Evolutionary conservation across 352 stramenopile genomes (phyloP), one percentile per base, ranked within the genome.

Genomic region (Globisporangium megalacanthum): DNA sequence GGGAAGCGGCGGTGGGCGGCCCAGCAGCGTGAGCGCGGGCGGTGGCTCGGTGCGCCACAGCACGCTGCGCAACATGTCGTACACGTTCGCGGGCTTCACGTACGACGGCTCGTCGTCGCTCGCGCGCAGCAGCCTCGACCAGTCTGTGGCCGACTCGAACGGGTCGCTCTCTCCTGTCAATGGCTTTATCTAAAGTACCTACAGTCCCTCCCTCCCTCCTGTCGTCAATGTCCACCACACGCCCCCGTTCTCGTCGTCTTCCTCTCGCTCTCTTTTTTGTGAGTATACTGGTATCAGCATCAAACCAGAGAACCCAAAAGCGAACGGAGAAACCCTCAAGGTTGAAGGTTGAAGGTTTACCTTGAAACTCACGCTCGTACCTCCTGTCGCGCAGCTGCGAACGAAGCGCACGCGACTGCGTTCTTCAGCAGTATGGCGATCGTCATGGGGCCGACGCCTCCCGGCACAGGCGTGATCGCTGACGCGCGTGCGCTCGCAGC

Each of bases 361-460:
- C 25, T 29, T 29, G 25, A 4, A 4, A 4, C 22, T 33, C 17
- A 19, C 29, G 15, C 6, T 37, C 42, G 8, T 39, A 37, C 4
- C 44, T 53, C 36, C n/a, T 22, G 29, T 25, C 52, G 48, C 5
- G 37, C 20, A 10, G 52, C 52, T 10, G 68, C 77, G 63, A 80
- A 83, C 57, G 73, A 75, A 54, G 77, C 78, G 55, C 78, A 88
- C 44, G 65, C 62, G 41, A 92, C 72, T 9, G 72, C 82, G 72
- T 97, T 97, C 52, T 81, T 79, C 48, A 97, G 78, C 52, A 97
- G 75, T 88, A 97, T 98, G 15, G 94, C 91, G 62, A 98, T 96
- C 31, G 94, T 99, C 97, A 99, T 99, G 33, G 98, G 98, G n/a
- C 98, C 98, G 48, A 99, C 97, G 61, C 83, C 83, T 47, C 87